Evolutionary conservation across 352 stramenopile species (phyloP).

Genomic region (Phytophthora syringae): DNA sequence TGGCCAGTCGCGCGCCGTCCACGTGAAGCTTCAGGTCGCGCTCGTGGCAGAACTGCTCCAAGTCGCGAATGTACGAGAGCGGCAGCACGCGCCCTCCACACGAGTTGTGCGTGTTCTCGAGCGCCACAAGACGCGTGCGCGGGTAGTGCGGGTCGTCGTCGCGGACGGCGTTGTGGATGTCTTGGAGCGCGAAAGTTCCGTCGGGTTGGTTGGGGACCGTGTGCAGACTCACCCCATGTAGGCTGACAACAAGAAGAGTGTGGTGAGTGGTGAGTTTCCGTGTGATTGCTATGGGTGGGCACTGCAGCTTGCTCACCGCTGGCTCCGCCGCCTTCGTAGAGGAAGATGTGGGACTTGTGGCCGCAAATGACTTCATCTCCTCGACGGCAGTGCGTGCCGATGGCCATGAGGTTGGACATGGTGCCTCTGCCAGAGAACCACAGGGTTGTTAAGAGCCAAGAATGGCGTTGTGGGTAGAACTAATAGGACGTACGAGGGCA

Average conservation of each 20-base stretch:
- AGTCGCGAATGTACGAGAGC: slow-evolving; percentile 77
- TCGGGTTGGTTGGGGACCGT: slow-evolving; percentile 87
- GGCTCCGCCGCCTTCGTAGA: slow-evolving; percentile 95
- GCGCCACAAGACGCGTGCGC: slow-evolving; percentile 89
- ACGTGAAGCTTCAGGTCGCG: slow-evolving; percentile 93
- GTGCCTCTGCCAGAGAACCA: slow-evolving; percentile 82
- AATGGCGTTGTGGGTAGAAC: not conserved
- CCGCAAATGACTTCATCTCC: slow-evolving; percentile 96
- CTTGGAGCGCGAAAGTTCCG: slow-evolving; percentile 84
- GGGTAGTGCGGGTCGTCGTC: slow-evolving; percentile 82
- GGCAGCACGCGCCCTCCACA: slow-evolving; percentile 93
- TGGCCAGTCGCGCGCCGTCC: slow-evolving; percentile 96
- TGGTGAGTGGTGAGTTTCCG: slow-evolving; percentile 4
- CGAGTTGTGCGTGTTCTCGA: slow-evolving; percentile 99
- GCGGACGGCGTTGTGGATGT: slow-evolving; percentile 83
- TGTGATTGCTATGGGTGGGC: too few species aligned
- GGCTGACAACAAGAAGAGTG: slow-evolving; percentile 37
- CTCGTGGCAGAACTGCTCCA: slow-evolving; percentile 76
- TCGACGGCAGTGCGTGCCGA: slow-evolving; percentile 94
- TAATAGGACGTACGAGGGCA: slow-evolving; percentile 88
- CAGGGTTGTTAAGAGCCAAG: slow-evolving; percentile 9
- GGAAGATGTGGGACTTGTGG: slow-evolving; percentile 95
- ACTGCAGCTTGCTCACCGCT: slow-evolving; percentile 68
- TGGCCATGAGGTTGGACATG: slow-evolving; percentile 97
- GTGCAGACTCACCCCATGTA: slow-evolving; percentile 92